These are phyloP conservation scores for Pholiota molesta DNA, from an alignment of 768 basidiomycete species.

Conservation along the genomic window DNA sequence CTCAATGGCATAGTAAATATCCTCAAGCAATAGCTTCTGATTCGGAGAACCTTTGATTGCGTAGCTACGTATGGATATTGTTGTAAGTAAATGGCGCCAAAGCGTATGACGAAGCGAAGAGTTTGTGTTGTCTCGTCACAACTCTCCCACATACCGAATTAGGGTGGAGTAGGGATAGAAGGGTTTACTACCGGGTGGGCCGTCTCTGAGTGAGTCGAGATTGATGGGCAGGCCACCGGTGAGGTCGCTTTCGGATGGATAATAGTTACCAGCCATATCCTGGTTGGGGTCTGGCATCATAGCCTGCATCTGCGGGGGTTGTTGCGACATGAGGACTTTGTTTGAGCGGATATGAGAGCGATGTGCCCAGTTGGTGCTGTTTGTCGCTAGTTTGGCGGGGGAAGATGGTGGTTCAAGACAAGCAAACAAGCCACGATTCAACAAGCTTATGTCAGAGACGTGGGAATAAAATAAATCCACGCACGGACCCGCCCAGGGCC, in stretches of 20 bases:
- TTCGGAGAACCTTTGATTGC: constrained; percentile 92
- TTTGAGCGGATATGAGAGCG: constrained; percentile 25
- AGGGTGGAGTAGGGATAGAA: constrained; percentile 92
- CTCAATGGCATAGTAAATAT: constrained; percentile 92
- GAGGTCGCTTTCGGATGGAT: constrained; percentile 76
- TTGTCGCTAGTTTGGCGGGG: constrained; percentile 40
- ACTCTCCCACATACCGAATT: constrained; percentile 64
- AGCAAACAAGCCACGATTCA: constrained; percentile 48
- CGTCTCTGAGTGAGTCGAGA: constrained; percentile 84
- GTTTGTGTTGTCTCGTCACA: not conserved
- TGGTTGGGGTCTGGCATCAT: constrained; percentile 60
- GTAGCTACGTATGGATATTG: constrained; percentile 52
- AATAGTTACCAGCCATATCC: constrained; percentile 66
- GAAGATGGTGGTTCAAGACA: constrained; percentile 49
- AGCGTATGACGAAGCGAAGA: not conserved
- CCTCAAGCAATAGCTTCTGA: constrained; percentile 82
- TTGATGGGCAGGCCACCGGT: constrained; percentile 86
- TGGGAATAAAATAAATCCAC: constrained; percentile 55
- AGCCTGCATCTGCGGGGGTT: constrained; percentile 59
- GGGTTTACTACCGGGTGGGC: constrained; percentile 87
- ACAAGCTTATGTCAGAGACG: constrained; percentile 56
- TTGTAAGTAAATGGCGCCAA: constrained; percentile 12
- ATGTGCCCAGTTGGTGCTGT: constrained; percentile 33
- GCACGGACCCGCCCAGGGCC: constrained; percentile 54
- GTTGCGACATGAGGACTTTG: constrained; percentile 51